phyloP scores from a whole-genome alignment of 2,329 filamentous ascomycete species.

The Amauroascus verrucosus region DNA sequence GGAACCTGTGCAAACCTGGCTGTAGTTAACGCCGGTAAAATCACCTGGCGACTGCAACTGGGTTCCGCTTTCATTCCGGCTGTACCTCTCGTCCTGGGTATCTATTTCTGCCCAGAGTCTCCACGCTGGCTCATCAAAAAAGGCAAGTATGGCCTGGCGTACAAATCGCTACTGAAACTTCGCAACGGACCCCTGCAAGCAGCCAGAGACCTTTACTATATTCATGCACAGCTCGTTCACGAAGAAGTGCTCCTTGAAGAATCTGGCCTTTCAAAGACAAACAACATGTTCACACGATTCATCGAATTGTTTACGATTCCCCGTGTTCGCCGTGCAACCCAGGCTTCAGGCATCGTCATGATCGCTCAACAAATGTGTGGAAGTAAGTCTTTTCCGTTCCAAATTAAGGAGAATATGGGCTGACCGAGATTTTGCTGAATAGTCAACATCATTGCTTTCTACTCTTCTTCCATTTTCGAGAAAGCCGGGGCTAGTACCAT shows the following conservation, averaged over 20 bases:
- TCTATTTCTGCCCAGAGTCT: slow-evolving; percentile 55
- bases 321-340: slow-evolving; percentile 24
- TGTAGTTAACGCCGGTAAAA: slow-evolving; percentile 48
- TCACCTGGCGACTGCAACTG: slow-evolving; percentile 55
- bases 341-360: slow-evolving; percentile 26
- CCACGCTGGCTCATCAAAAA: slow-evolving; percentile 61
- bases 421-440: background rate
- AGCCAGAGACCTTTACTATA: slow-evolving; percentile 50
- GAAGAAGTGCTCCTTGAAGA: slow-evolving; percentile 31
- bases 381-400: slow-evolving; percentile 20
- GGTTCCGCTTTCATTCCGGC: slow-evolving; percentile 57
- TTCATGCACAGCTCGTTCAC: slow-evolving; percentile 35
- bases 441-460: slow-evolving; percentile 63
- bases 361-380: slow-evolving; percentile 30
- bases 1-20: slow-evolving; percentile 58
- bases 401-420: slow-evolving; percentile 3
- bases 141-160: slow-evolving; percentile 51
- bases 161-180: slow-evolving; percentile 48
- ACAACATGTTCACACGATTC: slow-evolving; percentile 41
- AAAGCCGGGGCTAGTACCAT: slow-evolving; percentile 39
- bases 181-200: slow-evolving; percentile 52
- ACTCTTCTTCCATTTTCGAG: slow-evolving; percentile 43
- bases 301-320: slow-evolving; percentile 26
- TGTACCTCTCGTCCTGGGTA: slow-evolving; percentile 45
- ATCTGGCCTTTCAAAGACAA: slow-evolving; percentile 29